A percentile compares a stretch with the other conserved stretches of the same genome.
Evolutionary conservation across 1,284 basidiomycete genomes (phyloP).

Genomic region (Ustilago curta): DNA sequence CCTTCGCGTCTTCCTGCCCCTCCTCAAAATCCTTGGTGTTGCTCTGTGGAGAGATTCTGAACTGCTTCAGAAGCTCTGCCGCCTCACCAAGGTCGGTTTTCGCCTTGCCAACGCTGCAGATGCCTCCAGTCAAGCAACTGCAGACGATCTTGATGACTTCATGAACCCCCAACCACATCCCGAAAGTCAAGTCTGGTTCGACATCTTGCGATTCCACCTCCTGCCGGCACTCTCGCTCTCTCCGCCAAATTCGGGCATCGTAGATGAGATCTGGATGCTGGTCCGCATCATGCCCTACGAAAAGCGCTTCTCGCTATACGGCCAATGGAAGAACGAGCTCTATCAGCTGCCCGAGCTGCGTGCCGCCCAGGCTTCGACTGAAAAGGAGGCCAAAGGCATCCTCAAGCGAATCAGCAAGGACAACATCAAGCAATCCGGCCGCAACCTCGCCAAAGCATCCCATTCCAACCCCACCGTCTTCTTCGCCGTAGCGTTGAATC

Average conservation of each 20-base stretch:
- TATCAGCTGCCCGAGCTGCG: conserved; percentile 71
- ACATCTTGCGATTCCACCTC: conserved; percentile 81
- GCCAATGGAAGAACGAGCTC: conserved; percentile 88
- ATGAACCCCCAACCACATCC: conserved; percentile 28
- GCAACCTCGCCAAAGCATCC: conserved; percentile 91
- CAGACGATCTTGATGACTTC: conserved; percentile 23
- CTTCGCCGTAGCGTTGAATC: conserved; percentile 88
- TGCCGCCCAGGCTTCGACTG: conserved; percentile 72
- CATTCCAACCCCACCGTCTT: conserved; percentile 94
- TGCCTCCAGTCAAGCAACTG: conserved; percentile 11
- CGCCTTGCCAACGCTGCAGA: conserved; percentile 28
- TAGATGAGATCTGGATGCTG: conserved; percentile 71
- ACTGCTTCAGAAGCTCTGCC: conserved; percentile 61
- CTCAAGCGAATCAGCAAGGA: conserved; percentile 71
- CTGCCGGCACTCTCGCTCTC: conserved; percentile 89
- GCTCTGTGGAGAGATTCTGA: conserved; percentile 50
- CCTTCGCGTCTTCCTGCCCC: conserved; percentile 51
- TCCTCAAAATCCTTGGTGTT: conserved; percentile 62
- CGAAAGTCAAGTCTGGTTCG: conserved; percentile 77
- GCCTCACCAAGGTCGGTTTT: conserved; percentile 53
- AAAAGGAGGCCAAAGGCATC: conserved; percentile 71
- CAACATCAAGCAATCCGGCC: conserved; percentile 82
- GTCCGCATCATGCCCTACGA: conserved; percentile 82
- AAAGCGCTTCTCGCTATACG: conserved; percentile 88
- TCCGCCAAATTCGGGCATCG: conserved; percentile 77